These are phyloP conservation scores for Lactuca sativa DNA, from an alignment of 129 eudicot species.

Conservation along the genomic window DNA sequence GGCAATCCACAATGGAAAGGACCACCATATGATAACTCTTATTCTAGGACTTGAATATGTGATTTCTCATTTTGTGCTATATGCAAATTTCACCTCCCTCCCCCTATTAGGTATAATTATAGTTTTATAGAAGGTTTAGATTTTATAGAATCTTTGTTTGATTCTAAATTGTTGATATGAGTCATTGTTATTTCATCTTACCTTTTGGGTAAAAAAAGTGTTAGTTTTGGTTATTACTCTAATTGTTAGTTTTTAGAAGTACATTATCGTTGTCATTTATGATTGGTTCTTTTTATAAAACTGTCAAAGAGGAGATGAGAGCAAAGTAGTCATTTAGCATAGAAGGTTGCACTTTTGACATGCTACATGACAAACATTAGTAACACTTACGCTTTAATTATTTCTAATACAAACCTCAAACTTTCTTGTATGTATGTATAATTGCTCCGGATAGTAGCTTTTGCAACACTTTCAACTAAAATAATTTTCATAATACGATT, in stretches of 20 bases:
- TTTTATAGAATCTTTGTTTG: constrained; percentile 13
- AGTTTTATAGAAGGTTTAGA: constrained; percentile 23
- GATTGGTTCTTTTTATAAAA: background rate
- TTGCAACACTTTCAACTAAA: too few relatives aligned
- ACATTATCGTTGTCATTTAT: background rate
- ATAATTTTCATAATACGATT: too few relatives aligned
- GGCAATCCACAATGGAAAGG: constrained; percentile 47
- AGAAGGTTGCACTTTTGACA: too few relatives aligned
- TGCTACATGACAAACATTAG: too few relatives aligned
- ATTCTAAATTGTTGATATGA: background rate
- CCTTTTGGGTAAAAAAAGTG: background rate
- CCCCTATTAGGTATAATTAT: constrained; percentile 2
- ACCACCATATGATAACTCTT: constrained; percentile 28
- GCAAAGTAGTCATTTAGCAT: background rate
- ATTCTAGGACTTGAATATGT: constrained; percentile 23
- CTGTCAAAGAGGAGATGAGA: background rate
- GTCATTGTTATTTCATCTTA: background rate
- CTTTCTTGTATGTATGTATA: too few relatives aligned
- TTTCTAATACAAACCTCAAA: too few relatives aligned
- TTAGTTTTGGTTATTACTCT: background rate
- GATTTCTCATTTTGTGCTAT: constrained; percentile 8
- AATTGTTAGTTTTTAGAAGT: too few relatives aligned
- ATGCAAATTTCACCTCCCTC: constrained; percentile 16
- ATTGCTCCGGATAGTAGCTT: too few relatives aligned
- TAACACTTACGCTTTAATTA: too few relatives aligned